Base-by-base conservation (phyloP, 73 alveolate species). In the Blepharisma stoltei region DNA sequence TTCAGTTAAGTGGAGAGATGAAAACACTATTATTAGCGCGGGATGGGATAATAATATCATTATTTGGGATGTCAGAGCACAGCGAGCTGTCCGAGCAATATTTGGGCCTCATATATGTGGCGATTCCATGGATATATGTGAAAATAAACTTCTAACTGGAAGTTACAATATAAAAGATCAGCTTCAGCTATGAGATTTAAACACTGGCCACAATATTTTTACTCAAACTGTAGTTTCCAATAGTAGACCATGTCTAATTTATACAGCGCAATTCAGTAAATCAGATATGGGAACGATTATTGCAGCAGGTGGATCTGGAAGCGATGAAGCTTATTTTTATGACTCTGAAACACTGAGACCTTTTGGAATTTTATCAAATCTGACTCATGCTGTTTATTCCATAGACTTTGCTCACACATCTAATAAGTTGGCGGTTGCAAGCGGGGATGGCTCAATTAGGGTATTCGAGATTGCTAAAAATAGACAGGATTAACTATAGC, bases 371-470 rank as follows among this genome's bases (percentile, higher is more conserved):
- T 44, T 84, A 18, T 43, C 47, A 11, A 76, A 55, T 9, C 60
- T 78, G 41, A 70, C 54, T 18, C 67, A 84, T 38, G 44, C 95
- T 53, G 75, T 82, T 20, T 87, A 78, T 54, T 81, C 96, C 6
- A 81, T 92, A 6, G 96, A 93, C 76, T 83, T 87, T 67, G 77
- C 91, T 49, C 82, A 86, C 68, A 76, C 73, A 6, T 87, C 89
- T 25, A 92, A 92, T 69, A 75, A 81, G 82, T 77, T 92, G 54
- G 93, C 94, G 44, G 76, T 92, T 82, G 95, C 92, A 45, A 94
- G 93, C 44, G 95, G 95, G 45, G 95, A 92, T 71, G 97, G 97
- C 6, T 88, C 78, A 1, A 54, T 87, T 53, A 82, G 94, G 55
- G 88, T 87, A 45, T 87, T 87, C 78, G 83, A 78, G 23, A 52